phyloP scores from a whole-genome alignment of 805 yeast genomes.

The Isabelozyma heimii region DNA sequence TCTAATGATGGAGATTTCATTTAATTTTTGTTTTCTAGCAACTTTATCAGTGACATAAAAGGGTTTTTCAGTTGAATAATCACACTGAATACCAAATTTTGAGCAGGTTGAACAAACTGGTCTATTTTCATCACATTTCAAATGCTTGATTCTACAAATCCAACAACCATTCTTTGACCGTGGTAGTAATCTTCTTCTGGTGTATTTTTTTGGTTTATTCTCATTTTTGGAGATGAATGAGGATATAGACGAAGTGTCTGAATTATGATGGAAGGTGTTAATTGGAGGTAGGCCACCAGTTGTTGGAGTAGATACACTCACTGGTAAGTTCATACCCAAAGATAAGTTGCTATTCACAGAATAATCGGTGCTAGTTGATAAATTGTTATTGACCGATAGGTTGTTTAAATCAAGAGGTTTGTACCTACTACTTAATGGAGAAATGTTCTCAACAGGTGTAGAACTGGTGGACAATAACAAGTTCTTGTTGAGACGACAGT shows the following conservation, averaged over 20 bases:
- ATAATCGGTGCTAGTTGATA: not conserved
- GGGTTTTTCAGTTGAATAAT: slow-evolving; percentile 37
- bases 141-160: slow-evolving; percentile 45
- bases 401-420: slow-evolving; percentile 14
- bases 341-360: not conserved
- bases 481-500: slow-evolving; percentile 15
- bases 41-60: slow-evolving; percentile 34
- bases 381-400: not conserved
- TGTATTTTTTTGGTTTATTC: slow-evolving; percentile 29
- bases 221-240: slow-evolving; percentile 3
- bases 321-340: slow-evolving; percentile 4
- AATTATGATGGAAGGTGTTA: slow-evolving; percentile 23
- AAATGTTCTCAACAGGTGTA: slow-evolving; percentile 8
- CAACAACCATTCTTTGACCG: slow-evolving; percentile 44
- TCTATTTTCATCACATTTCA: slow-evolving; percentile 41
- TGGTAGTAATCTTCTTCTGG: slow-evolving; percentile 37
- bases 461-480: slow-evolving; percentile 8
- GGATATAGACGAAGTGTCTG: slow-evolving; percentile 14
- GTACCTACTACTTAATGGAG: slow-evolving; percentile 19
- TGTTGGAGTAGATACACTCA: slow-evolving; percentile 8
- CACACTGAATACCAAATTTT: slow-evolving; percentile 41
- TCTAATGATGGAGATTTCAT: slow-evolving; percentile 26
- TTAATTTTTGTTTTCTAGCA: slow-evolving; percentile 32
- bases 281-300: slow-evolving; percentile 13
- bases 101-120: slow-evolving; percentile 37